phyloP scores from a whole-genome alignment of 176 grass and related monocot genomes.

The Puya raimondii region DNA sequence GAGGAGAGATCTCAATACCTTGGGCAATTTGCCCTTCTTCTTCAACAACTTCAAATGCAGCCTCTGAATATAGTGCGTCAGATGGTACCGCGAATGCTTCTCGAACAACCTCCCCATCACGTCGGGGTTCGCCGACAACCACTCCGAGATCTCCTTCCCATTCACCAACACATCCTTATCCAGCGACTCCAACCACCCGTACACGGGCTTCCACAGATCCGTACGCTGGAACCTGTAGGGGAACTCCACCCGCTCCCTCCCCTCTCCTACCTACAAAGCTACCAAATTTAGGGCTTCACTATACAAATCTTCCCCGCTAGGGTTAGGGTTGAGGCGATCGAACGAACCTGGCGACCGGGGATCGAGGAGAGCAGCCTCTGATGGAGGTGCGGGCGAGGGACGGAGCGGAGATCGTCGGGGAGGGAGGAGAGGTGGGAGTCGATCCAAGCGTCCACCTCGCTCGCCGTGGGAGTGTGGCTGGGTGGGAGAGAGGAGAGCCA shows the following conservation, averaged over 20 bases:
- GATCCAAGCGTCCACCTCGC: slow-evolving; percentile 65
- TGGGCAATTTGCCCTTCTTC: slow-evolving; percentile 83
- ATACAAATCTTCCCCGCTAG: no score
- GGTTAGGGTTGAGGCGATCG: no score
- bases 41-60: slow-evolving; percentile 95
- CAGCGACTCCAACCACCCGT: slow-evolving; percentile 74
- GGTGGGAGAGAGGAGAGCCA: slow-evolving; percentile 65
- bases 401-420: slow-evolving; percentile 25
- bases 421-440: slow-evolving; percentile 32
- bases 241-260: slow-evolving; percentile 57
- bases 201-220: slow-evolving; percentile 89
- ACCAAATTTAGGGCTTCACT: no score
- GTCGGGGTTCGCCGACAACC: slow-evolving; percentile 56
- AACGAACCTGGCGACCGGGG: slow-evolving; percentile 21
- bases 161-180: slow-evolving; percentile 57
- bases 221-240: slow-evolving; percentile 89
- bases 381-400: slow-evolving; percentile 54
- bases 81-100: slow-evolving; percentile 94
- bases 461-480: slow-evolving; percentile 35
- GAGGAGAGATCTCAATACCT: slow-evolving; percentile 31
- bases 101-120: slow-evolving; percentile 58
- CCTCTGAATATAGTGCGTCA: slow-evolving; percentile 93
- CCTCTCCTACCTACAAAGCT: slow-evolving; percentile 36
- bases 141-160: slow-evolving; percentile 72
- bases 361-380: slow-evolving; percentile 52